Evolutionary conservation across 805 yeast genomes (phyloP), one percentile per base, ranked within the genome.

Genomic region (Clavispora carvajalis): DNA sequence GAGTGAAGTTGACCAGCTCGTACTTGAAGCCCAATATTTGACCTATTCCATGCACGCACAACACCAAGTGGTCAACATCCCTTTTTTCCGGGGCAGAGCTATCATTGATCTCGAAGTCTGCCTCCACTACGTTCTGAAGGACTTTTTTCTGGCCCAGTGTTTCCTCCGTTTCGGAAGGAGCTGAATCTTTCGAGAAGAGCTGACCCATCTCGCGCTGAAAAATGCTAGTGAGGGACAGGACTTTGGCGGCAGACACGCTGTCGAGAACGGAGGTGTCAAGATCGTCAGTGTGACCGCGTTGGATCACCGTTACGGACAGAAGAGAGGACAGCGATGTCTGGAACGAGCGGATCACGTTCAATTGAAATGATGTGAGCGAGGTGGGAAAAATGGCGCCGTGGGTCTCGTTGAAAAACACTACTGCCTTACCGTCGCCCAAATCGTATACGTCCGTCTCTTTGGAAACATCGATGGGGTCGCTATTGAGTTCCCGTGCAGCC

Each of bases 31-130:
- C 95, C 38, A 93, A 65, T 13, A 81, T 77, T 61, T 91, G 99
- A 2, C 98, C 99, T 45, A 91, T 86, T 0, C 99, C 99, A 64
- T 91, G 99, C 22, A 91, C 77, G 55, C 96, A 88, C n/a, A 91
- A 67, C 1, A 90, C 77, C 46, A 91, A 64, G 54, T 81, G 87
- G 25, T 80, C 78, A 22, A 79, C 60, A 23, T 69, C 62, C 37
- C 72, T 29, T 15, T 40, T 39, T 15, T 22, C 17, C 13, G 12
- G 21, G 8, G 15, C 16, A 4, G 51, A 40, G 10, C 29, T 25
- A 9, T 19, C 40, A 10, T 21, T 48, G 12, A 36, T 35, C 12
- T 39, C 33, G 25, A 24, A 40, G 22, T 50, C 53, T 3, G 47
- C 19, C 30, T 46, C 45, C 28, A 48, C 22, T 7, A 46, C 50